Conservation (phyloP, 2,329 filamentous ascomycete species). For the Cladosporium austrohemisphaericum region DNA sequence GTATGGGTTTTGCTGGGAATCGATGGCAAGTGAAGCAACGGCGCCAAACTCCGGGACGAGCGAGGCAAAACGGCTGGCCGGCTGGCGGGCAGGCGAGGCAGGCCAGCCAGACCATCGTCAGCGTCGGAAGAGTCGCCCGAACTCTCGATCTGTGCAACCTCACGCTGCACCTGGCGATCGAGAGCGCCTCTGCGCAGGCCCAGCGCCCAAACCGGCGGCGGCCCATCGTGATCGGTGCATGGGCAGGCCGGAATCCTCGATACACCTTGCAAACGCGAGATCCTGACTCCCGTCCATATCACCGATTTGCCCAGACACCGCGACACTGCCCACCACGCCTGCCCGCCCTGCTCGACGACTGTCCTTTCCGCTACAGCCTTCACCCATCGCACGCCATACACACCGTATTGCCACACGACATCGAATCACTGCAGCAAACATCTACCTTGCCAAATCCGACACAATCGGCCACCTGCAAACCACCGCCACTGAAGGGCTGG, state of each 20-base stretch:
- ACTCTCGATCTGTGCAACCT: slow-evolving; percentile 8
- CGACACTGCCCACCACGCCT: neutral
- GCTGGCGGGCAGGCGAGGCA: neutral
- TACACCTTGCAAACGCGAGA: neutral
- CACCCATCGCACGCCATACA: neutral
- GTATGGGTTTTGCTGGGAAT: too few relatives aligned
- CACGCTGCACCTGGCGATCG: slow-evolving; percentile 2
- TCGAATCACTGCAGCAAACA: neutral
- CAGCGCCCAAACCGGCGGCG: too few relatives aligned
- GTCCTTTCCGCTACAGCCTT: neutral
- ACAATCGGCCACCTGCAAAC: neutral
- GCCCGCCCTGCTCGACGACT: neutral
- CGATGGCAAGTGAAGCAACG: too few relatives aligned
- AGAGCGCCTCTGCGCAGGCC: neutral
- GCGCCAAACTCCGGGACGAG: too few relatives aligned
- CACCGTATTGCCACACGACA: neutral
- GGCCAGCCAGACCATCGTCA: neutral
- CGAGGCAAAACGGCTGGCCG: neutral
- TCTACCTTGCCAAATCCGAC: neutral
- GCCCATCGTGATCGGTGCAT: too few relatives aligned
- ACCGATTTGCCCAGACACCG: neutral
- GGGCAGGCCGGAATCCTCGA: neutral
- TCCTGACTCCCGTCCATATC: neutral
- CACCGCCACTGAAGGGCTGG: neutral
- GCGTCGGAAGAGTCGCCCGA: slow-evolving; percentile 1